Evolutionary conservation across 768 basidiomycete genomes (phyloP).

Genomic region (Tricholoma saponaceum): DNA sequence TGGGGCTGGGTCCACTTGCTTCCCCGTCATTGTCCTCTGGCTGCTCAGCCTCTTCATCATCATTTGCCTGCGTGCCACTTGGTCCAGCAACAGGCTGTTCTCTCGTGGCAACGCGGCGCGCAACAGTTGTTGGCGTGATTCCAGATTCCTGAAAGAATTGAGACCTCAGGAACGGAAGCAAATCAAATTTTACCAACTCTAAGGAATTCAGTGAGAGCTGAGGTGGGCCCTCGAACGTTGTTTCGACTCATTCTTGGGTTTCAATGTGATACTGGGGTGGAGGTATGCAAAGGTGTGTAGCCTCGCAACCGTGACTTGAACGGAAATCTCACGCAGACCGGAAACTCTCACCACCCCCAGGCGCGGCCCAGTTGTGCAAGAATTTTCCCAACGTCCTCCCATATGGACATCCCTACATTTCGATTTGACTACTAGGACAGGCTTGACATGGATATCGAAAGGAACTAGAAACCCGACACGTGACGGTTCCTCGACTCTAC

Average conservation of each 20-base stretch:
- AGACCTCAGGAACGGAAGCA: slow-evolving; percentile 2
- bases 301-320: no score
- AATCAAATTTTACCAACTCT: slow-evolving; percentile 38
- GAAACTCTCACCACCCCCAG: no score
- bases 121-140: slow-evolving; percentile 44
- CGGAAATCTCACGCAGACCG: no score
- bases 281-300: no score
- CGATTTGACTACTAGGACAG: no score
- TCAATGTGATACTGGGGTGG: neutral
- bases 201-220: slow-evolving; percentile 79
- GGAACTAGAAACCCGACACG: no score
- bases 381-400: neutral
- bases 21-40: slow-evolving; percentile 6
- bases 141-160: slow-evolving; percentile 34
- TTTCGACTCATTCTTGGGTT: slow-evolving; percentile 18
- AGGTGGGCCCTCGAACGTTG: slow-evolving; percentile 78
- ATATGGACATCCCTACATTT: no score
- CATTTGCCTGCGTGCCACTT: slow-evolving; percentile 24
- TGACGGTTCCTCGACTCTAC: no score
- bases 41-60: slow-evolving; percentile 9
- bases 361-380: neutral
- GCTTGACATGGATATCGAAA: no score
- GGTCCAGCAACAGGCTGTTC: slow-evolving; percentile 40
- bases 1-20: slow-evolving; percentile 9
- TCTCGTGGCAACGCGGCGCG: slow-evolving; percentile 29